Evolutionary conservation across 345 rosid species (phyloP).

Genomic region (Eucalyptus guilfoylei): DNA sequence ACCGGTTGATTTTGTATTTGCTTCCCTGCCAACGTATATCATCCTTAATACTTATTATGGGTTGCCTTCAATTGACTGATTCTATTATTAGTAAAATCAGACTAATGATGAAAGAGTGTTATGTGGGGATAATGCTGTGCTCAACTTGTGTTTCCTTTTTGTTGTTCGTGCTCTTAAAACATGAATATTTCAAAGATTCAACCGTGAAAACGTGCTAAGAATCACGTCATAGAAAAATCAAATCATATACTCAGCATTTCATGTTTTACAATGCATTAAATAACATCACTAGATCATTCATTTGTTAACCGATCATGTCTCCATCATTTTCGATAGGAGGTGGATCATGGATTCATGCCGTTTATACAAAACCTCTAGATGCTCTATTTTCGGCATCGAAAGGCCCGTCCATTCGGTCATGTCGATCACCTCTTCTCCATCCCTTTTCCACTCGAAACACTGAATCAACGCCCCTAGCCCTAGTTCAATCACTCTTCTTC

Average conservation of each 20-base stretch:
- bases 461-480: conserved; percentile 28
- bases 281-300: too few species aligned
- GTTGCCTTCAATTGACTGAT: too few species aligned
- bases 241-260: too few species aligned
- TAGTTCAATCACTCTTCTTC: background rate
- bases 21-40: background rate
- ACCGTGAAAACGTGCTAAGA: too few species aligned
- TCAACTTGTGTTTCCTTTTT: too few species aligned
- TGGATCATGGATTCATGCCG: background rate
- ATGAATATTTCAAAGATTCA: too few species aligned
- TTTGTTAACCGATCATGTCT: too few species aligned
- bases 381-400: conserved; percentile 22
- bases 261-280: too few species aligned
- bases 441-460: conserved; percentile 38
- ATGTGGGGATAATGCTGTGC: background rate
- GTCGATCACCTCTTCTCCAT: conserved; percentile 15
- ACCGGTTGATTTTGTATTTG: background rate
- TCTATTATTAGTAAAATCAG: too few species aligned
- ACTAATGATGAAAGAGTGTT: background rate
- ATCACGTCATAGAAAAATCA: background rate
- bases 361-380: conserved; percentile 15
- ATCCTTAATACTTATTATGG: too few species aligned
- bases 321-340: too few species aligned
- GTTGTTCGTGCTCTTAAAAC: too few species aligned
- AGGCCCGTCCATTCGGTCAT: conserved; percentile 27